Conservation (phyloP, 2,329 filamentous ascomycete genomes). For the Emmonsiellopsis sp. region DNA sequence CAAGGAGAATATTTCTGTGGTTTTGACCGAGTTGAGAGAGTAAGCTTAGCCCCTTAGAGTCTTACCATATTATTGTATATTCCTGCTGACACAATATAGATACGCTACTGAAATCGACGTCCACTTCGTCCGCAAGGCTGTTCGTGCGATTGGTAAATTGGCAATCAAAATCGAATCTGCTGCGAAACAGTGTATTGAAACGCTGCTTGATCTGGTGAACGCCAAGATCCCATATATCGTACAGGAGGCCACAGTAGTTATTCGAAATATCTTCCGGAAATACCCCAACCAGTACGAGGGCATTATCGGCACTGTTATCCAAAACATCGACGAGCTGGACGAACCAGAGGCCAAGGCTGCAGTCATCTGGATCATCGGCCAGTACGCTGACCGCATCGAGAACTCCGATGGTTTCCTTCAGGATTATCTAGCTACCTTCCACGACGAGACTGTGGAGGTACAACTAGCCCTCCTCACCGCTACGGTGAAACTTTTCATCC, state of each 20-base stretch:
- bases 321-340: constrained; percentile 91
- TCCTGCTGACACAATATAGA: constrained; percentile 22
- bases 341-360: constrained; percentile 97
- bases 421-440: constrained; percentile 88
- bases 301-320: constrained; percentile 90
- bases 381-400: constrained; percentile 95
- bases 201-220: constrained; percentile 82
- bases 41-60: constrained; percentile 33
- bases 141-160: constrained; percentile 92
- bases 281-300: constrained; percentile 98
- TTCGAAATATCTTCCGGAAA: constrained; percentile 97
- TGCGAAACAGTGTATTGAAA: constrained; percentile 81
- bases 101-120: constrained; percentile 97
- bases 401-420: constrained; percentile 90
- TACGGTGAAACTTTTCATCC: constrained; percentile 96
- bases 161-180: constrained; percentile 98
- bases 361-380: constrained; percentile 98
- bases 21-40: constrained; percentile 86
- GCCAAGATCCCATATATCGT: constrained; percentile 99
- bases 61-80: not conserved
- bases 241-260: constrained; percentile 96
- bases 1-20: constrained; percentile 90
- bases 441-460: constrained; percentile 90
- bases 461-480: constrained; percentile 90
- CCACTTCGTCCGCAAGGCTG: constrained; percentile 95